These are phyloP conservation scores for Leishmania mexicana DNA, from an alignment of 208 protist species.

Conservation along the genomic window DNA sequence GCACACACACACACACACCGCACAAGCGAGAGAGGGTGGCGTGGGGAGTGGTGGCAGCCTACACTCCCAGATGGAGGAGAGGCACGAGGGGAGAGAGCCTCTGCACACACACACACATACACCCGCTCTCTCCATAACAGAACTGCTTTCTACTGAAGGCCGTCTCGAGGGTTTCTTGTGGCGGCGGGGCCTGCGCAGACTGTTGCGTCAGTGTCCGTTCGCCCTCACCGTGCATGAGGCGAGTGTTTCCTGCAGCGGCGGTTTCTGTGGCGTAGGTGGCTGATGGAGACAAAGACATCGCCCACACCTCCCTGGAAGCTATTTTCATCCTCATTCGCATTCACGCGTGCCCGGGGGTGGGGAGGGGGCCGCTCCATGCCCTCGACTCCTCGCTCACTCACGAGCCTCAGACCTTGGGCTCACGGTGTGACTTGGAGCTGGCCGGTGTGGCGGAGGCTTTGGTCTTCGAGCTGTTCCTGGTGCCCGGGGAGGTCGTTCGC, in stretches of 20 bases:
- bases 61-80: too few relatives aligned
- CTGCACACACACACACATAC: background rate
- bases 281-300: slow-evolving; percentile 16
- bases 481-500: background rate
- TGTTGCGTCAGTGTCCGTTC: slow-evolving; percentile 29
- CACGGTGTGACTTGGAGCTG: slow-evolving; percentile 6
- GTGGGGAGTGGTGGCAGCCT: too few relatives aligned
- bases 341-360: background rate
- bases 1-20: too few relatives aligned
- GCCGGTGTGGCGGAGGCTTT: slow-evolving; percentile 3
- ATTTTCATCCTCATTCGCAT: slow-evolving; percentile 12
- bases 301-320: background rate
- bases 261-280: slow-evolving; percentile 5
- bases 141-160: slow-evolving; percentile 2
- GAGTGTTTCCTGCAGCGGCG: slow-evolving; percentile 34
- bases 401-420: slow-evolving; percentile 14
- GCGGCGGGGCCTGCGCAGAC: slow-evolving; percentile 17
- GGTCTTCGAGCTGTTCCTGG: slow-evolving; percentile 1
- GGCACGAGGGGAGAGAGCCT: background rate
- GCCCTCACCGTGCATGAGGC: slow-evolving; percentile 19
- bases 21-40: too few relatives aligned
- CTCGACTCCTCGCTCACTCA: slow-evolving; percentile 14
- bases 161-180: slow-evolving; percentile 7
- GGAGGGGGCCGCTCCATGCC: background rate
- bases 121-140: background rate